Base-by-base conservation (phyloP, 1,284 basidiomycete genomes). In the Ceratobasidium sp. region DNA sequence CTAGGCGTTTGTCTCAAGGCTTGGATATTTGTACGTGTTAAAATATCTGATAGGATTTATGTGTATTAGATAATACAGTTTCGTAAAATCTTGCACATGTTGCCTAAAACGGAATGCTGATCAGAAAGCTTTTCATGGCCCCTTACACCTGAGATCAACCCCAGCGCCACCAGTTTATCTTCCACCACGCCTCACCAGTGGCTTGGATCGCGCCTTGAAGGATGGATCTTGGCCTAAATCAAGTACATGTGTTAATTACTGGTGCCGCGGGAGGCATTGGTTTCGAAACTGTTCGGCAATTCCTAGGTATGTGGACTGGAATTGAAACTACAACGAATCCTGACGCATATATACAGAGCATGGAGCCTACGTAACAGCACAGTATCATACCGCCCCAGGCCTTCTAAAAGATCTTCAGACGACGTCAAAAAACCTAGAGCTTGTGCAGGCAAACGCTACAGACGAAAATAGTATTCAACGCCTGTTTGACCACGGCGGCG, bases 231-330 rank as follows among this genome's bases (percentile, higher is more conserved):
- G 83, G 82, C 28, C 81, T 87, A 63, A 80, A 85, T 67, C 84
- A 64, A 63, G 85, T 87, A 6, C 86, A 87, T 77, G 86, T 87
- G 28, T 83, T 87, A 44, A 83, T 87, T 26, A 87, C 81, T 90
- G 92, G 92, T 77, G 91, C 92, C 2, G 91, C 89, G 80, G 91
- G 91, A 3, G 91, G 91, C 1, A 93, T 93, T 64, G 92, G 92
- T 13, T 84, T 92, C 0, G 90, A 89, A 81, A 91, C 89, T 1
- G 86, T 87, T 18, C 84, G 86, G 18, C 82, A 89, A 0, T 93
- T 90, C 82, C 87, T 91, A 39, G 86, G 91, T 90, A 79, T 46
- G 67, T 56, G 26, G 78, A 51, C 5, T 51, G 77, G 49, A 39
- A 5, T 18, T 23, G 26, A 33, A 39, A 58, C 18, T 63, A 39